Conservation (phyloP, 352 stramenopile genomes). For the Globisporangium acanthophoron region DNA sequence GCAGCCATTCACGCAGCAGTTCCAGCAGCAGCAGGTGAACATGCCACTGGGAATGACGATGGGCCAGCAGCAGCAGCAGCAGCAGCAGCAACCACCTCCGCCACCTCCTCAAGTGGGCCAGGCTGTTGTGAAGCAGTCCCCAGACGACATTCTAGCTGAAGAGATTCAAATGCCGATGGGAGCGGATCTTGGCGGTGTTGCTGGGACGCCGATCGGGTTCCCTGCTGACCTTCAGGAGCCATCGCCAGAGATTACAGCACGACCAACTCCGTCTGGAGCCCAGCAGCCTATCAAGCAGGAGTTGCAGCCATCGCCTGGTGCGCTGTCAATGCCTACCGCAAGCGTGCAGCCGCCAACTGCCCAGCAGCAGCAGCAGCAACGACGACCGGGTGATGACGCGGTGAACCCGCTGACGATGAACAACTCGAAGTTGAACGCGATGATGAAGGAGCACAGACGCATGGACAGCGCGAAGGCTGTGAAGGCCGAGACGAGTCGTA, state of each 20-base stretch:
- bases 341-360: not conserved
- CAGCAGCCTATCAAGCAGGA: not conserved
- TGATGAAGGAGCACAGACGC: conserved; percentile 77
- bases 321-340: not conserved
- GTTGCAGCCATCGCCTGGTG: not conserved
- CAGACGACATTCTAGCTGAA: conserved; percentile 46
- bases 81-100: not conserved
- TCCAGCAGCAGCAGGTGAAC: conserved; percentile 9
- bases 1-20: conserved; percentile 23
- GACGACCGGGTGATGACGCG: conserved; percentile 7
- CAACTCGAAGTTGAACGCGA: conserved; percentile 82
- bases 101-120: not conserved
- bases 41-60: not conserved
- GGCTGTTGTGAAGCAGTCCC: conserved; percentile 27
- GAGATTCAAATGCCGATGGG: conserved; percentile 26
- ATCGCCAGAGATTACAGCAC: conserved; percentile 8
- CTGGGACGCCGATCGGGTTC: conserved; percentile 49
- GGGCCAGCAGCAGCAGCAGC: conserved; percentile 9
- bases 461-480: conserved; percentile 51
- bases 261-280: not conserved
- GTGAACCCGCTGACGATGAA: conserved; percentile 77
- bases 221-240: conserved; percentile 51
- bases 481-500: conserved; percentile 7
- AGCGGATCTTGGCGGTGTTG: conserved; percentile 8
- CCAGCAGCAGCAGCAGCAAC: not conserved